Percentiles rank a stretch among this genome's conserved stretches.
These are phyloP conservation scores for Vanrija sp. DNA, from an alignment of 1,284 basidiomycete genomes.

Conservation along the genomic window DNA sequence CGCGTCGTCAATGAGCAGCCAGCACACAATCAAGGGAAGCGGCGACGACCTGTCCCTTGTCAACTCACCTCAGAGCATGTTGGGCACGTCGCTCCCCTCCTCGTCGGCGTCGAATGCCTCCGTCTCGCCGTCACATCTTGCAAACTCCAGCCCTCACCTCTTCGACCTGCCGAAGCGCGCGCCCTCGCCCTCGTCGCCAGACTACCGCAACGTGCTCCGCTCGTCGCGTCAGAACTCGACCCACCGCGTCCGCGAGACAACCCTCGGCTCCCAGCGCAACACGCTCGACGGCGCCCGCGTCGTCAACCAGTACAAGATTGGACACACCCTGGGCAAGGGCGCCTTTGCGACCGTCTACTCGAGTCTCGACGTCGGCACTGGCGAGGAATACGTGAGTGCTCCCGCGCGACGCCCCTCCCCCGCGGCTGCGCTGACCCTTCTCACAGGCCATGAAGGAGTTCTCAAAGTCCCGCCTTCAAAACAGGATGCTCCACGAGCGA, in stretches of 20 bases:
- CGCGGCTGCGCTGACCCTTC: not conserved
- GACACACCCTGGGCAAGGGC: conserved; percentile 45
- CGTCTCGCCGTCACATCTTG: conserved; percentile 1
- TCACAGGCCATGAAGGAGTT: conserved; percentile 50
- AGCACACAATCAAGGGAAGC: conserved; percentile 2
- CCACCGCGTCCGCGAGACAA: conserved; percentile 46
- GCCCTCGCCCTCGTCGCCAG: conserved; percentile 3
- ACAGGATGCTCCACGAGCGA: conserved; percentile 36
- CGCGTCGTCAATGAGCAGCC: conserved; percentile 9
- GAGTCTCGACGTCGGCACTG: conserved; percentile 46
- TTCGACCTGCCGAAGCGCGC: not conserved
- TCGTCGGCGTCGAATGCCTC: conserved; percentile 3
- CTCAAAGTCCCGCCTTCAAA: conserved; percentile 46
- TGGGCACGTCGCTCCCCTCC: not conserved
- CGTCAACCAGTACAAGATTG: conserved; percentile 50
- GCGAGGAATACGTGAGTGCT: conserved; percentile 43
- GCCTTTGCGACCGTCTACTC: conserved; percentile 49
- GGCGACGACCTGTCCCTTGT: no score
- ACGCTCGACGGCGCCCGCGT: conserved; percentile 43
- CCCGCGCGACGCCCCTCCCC: no score
- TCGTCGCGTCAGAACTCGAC: conserved; percentile 32
- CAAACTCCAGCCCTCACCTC: conserved; percentile 1
- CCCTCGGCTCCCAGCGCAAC: conserved; percentile 36
- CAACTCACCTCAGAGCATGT: not conserved
- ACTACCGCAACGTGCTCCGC: conserved; percentile 15